Evolutionary conservation across 2,329 filamentous ascomycete genomes (phyloP).

Genomic region (Pyrenophora tritici-repentis): DNA sequence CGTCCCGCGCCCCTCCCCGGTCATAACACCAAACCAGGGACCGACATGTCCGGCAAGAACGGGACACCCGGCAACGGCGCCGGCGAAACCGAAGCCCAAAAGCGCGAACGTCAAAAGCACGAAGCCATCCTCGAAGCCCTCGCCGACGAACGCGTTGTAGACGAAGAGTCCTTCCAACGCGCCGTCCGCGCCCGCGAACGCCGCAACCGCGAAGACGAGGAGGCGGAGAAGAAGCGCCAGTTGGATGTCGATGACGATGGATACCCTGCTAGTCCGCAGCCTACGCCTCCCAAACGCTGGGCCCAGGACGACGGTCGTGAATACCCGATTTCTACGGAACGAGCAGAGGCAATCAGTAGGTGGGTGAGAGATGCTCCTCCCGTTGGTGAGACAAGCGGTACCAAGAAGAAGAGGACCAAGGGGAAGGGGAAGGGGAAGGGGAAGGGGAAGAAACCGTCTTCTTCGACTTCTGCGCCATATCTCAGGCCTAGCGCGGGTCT

Average conservation of each 20-base stretch:
- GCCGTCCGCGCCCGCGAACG: conserved; percentile 66
- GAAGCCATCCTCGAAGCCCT: conserved; percentile 71
- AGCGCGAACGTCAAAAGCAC: conserved; percentile 64
- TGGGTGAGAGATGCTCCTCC: conserved; percentile 66
- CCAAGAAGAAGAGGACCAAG: conserved; percentile 44
- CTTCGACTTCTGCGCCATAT: too few relatives aligned
- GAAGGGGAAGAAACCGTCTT: conserved; percentile 17
- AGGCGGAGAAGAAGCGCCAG: conserved; percentile 38
- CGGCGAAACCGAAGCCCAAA: conserved; percentile 57
- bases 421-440: conserved; percentile 31
- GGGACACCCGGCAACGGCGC: neutral
- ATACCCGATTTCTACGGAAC: conserved; percentile 71
- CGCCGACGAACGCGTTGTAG: conserved; percentile 69
- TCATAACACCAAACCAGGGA: conserved; percentile 10
- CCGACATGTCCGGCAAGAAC: neutral
- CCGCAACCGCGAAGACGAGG: conserved; percentile 61
- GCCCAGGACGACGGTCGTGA: conserved; percentile 69
- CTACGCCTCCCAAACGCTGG: conserved; percentile 60
- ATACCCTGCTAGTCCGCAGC: conserved; percentile 4
- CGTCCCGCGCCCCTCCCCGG: conserved; percentile 51
- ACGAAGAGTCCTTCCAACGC: conserved; percentile 68
- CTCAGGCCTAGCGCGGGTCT: conserved; percentile 6
- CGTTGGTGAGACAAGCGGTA: conserved; percentile 40
- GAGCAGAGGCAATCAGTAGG: conserved; percentile 68
- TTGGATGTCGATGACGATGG: conserved; percentile 1